Evolutionary conservation across 2,329 filamentous ascomycete genomes (phyloP), one percentile per base, ranked within the genome.

Genomic region (Fusarium burgessii): DNA sequence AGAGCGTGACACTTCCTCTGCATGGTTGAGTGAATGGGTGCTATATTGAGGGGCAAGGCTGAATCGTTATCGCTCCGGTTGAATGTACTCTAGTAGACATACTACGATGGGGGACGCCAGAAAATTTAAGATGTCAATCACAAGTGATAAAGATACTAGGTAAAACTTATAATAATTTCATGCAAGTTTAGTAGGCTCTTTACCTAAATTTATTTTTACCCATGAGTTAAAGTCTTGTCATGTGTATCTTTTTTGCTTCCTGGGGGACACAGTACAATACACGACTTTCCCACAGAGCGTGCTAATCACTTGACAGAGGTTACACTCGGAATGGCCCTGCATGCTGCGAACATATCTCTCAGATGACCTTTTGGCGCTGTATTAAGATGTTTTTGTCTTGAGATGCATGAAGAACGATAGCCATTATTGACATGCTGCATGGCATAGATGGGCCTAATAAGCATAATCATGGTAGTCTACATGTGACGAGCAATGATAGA

Each of bases 301-400:
- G 27, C 38, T 23, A 43, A 47, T 72, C 56, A 70, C 68, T 72
- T 70, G 69, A 62, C 49, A 45, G 41, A 41, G 27, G 43, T 40
- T 29, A 51, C 42, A 65, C 41, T 49, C 43, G 46, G 38, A 54
- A 38, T 32, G 20, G 58, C 27, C 29, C 46, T 51, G 25, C 45
- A 46, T 70, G 13, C 33, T 50, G 29, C 33, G 17, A 35, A 35
- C 20, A 33, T 52, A 10, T 27, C 13, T 58, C 45, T 35, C 42
- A 27, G 29, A 50, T 57, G 38, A 46, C 32, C 29, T 43, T 45
- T 52, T 41, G 33, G 20, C 43, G 40, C 42, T 42, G 41, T 47
- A 54, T 46, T 29, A 32, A 38, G 29, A 43, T 36, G 36, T 17
- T 61, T 55, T 43, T 50, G 62, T 51, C 51, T 29, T 51, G 29